A percentile compares a stretch with the other conserved stretches of the same genome.
Conservation (phyloP, 1,284 basidiomycete species). For the Coriolopsis trogii region DNA sequence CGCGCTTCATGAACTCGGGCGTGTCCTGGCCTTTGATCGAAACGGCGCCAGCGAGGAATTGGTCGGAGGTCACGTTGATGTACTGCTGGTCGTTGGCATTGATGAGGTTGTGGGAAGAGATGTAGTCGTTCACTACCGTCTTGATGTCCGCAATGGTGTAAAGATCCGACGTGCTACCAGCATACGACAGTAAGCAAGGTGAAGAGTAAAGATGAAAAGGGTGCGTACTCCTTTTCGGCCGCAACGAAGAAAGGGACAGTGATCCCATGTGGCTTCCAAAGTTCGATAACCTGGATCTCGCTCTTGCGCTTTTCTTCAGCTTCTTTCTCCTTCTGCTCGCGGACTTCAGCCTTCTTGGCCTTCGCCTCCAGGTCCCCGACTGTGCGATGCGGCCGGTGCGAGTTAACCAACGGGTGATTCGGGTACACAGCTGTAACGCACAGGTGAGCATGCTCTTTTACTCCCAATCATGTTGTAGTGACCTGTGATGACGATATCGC, state of each 20-base stretch:
- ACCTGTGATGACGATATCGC: constrained; percentile 53
- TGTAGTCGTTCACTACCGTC: constrained; percentile 61
- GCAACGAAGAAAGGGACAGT: constrained; percentile 64
- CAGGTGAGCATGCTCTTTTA: background rate
- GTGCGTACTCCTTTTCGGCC: constrained; percentile 56
- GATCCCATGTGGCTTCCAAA: constrained; percentile 73
- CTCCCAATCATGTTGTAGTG: background rate
- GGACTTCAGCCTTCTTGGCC: constrained; percentile 54
- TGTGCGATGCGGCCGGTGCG: constrained; percentile 58
- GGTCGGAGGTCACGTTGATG: constrained; percentile 65
- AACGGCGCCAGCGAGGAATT: constrained; percentile 50
- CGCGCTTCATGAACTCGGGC: constrained; percentile 65
- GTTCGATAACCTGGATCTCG: constrained; percentile 60
- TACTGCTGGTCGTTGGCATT: constrained; percentile 70
- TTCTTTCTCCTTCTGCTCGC: constrained; percentile 48
- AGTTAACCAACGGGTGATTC: constrained; percentile 58
- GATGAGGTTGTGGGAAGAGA: constrained; percentile 61
- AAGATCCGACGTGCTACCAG: constrained; percentile 49
- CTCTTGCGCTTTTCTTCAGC: constrained; percentile 47
- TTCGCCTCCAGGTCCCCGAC: constrained; percentile 64
- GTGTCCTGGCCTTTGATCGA: constrained; percentile 47
- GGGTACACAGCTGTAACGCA: constrained; percentile 51
- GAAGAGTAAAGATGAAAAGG: background rate
- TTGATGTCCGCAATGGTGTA: constrained; percentile 63
- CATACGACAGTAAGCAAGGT: background rate